phyloP scores from a whole-genome alignment of 352 stramenopile genomes.

The Pythium utonaiense region DNA sequence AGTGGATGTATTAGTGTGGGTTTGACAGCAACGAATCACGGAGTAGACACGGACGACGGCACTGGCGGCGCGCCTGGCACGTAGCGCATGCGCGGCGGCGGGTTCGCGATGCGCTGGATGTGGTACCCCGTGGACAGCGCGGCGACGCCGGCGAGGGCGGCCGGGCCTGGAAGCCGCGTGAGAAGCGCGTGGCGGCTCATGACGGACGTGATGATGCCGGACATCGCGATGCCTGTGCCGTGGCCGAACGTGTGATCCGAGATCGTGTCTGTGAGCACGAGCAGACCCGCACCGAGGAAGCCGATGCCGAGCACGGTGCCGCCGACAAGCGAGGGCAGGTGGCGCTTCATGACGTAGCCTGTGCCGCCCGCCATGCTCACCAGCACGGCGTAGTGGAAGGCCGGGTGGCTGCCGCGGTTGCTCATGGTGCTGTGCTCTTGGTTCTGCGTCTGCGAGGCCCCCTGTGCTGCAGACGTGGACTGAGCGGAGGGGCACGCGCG shows the following conservation, averaged over 20 bases:
- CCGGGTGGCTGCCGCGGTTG: conserved; percentile 51
- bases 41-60: not conserved
- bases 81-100: conserved; percentile 52
- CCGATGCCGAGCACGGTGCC: conserved; percentile 54
- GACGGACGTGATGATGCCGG: conserved; percentile 55
- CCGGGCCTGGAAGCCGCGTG: conserved; percentile 39
- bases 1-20: not conserved
- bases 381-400: conserved; percentile 70
- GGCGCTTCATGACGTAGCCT: conserved; percentile 57
- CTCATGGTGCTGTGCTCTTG: conserved; percentile 17
- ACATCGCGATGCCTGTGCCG: conserved; percentile 66
- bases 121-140: conserved; percentile 70
- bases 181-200: conserved; percentile 48
- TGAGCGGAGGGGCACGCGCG: not conserved
- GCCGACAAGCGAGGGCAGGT: conserved; percentile 63
- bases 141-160: conserved; percentile 42
- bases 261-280: conserved; percentile 71
- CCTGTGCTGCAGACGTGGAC: not conserved
- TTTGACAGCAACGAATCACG: not conserved
- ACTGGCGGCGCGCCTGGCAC: conserved; percentile 45
- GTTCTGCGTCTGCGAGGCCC: not conserved
- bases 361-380: conserved; percentile 56
- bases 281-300: conserved; percentile 61
- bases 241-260: conserved; percentile 69
- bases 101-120: conserved; percentile 58